phyloP scores from a whole-genome alignment of 129 eudicot genomes.

The Apium graveolens region DNA sequence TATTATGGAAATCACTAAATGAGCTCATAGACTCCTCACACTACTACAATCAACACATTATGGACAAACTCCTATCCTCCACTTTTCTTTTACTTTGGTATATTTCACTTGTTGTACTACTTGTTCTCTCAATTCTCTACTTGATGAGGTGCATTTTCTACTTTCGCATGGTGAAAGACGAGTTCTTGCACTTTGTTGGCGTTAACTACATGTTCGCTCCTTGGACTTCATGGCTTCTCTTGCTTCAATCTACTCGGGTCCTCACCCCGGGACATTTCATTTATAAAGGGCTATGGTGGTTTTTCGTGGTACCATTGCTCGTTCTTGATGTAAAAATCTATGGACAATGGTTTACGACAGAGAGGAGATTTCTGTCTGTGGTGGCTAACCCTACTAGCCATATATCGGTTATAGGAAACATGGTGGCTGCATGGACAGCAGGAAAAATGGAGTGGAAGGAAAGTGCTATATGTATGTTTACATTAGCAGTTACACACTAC shows the following conservation, averaged over 20 bases:
- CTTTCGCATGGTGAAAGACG: conserved; percentile 44
- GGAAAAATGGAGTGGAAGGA: conserved; percentile 60
- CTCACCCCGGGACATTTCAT: conserved; percentile 14
- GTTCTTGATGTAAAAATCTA: conserved; percentile 48
- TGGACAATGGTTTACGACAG: conserved; percentile 62
- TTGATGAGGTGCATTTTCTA: conserved; percentile 35
- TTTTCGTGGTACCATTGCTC: conserved; percentile 38
- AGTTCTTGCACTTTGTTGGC: conserved; percentile 49
- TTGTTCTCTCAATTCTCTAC: conserved; percentile 40
- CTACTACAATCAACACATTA: conserved; percentile 19
- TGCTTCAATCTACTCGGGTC: conserved; percentile 40
- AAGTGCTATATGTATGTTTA: conserved; percentile 43
- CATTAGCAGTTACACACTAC: conserved; percentile 50
- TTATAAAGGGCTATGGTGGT: conserved; percentile 35
- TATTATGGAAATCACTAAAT: conserved; percentile 58
- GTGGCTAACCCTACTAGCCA: conserved; percentile 65
- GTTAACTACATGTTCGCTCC: conserved; percentile 75
- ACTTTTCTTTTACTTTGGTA: conserved; percentile 48
- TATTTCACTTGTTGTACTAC: conserved; percentile 31
- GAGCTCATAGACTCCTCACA: conserved; percentile 35
- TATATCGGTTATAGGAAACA: conserved; percentile 47
- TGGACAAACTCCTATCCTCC: conserved; percentile 23
- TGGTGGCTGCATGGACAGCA: conserved; percentile 45
- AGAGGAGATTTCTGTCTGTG: conserved; percentile 32
- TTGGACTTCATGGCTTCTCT: conserved; percentile 48